Percentiles rank a stretch among this genome's conserved stretches.
Conservation (phyloP, 495 filamentous ascomycete genomes). For the Penicillium atrosanguineum region DNA sequence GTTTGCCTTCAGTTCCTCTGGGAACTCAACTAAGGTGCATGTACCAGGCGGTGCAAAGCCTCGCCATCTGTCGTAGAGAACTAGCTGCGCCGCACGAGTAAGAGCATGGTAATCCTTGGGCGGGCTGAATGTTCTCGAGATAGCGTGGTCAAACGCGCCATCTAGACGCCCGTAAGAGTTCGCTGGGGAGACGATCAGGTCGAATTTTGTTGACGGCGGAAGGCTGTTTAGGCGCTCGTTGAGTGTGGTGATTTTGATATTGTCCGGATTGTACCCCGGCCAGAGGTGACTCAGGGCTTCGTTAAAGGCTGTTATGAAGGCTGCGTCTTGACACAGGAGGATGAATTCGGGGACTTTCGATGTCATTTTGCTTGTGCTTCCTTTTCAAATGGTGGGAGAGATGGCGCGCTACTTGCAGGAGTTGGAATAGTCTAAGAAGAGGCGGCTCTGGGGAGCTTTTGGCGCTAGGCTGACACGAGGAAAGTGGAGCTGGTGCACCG, state of each 20-base stretch:
- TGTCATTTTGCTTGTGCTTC: constrained; percentile 15
- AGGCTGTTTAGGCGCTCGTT: constrained; percentile 35
- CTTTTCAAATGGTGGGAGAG: neutral
- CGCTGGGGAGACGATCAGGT: constrained; percentile 50
- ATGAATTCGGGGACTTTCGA: constrained; percentile 37
- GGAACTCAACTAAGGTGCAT: constrained; percentile 46
- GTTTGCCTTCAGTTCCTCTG: constrained; percentile 27
- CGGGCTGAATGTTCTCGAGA: constrained; percentile 47
- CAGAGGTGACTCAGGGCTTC: constrained; percentile 17
- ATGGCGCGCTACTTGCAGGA: neutral
- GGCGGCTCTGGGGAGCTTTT: neutral
- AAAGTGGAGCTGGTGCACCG: neutral
- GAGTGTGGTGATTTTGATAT: constrained; percentile 32
- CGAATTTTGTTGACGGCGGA: constrained; percentile 27
- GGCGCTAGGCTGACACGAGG: neutral
- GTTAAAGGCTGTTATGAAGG: constrained; percentile 32
- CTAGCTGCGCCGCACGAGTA: constrained; percentile 36
- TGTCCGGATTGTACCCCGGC: constrained; percentile 14
- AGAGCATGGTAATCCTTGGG: constrained; percentile 44
- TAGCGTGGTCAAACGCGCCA: constrained; percentile 53
- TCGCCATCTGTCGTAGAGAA: constrained; percentile 44
- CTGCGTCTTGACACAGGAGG: constrained; percentile 35
- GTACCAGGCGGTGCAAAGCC: constrained; percentile 49
- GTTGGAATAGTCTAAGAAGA: neutral
- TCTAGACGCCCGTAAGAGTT: constrained; percentile 53